Evolutionary conservation across 495 filamentous ascomycete species (phyloP), one percentile per base, ranked within the genome.

Genomic region (Rhizodiscina lignyota): DNA sequence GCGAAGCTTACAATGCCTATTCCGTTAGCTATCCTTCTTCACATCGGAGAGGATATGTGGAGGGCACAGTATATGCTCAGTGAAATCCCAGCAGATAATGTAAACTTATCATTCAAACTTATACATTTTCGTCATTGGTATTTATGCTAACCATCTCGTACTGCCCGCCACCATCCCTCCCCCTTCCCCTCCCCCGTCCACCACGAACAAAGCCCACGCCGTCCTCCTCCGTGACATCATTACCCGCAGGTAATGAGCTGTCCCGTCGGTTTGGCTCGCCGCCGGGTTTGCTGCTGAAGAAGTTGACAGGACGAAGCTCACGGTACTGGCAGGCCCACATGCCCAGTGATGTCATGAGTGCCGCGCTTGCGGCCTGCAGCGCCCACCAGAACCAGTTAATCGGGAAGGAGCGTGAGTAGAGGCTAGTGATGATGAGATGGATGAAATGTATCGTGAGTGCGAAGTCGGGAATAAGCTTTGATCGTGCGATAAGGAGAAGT

Each of bases 391-490:
- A 76, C 33, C 66, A 53, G 44, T 83, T 74, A 4, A 61, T 55
- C 4, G 91, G 91, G 3, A 96, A 44, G 1, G 70, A 62, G 32
- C 67, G 68, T 13, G 85, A 74, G 49, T 93, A 93, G 2, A 91
- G 47, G 5, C 66, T 72, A 2, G 78, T 78, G 42, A 80, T 54
- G 36, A 92, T 40, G n/a, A 94, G 68, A 45, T 94, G 83, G 21
- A 94, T 60, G 56, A 79, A 71, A 60, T 93, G 84, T 18, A 89
- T 68, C 1, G 89, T 92, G 17, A 94, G 65, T 4, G 83, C 76
- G 54, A 99, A 99, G 53, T 99, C 89, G 40, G 79, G 80, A 21
- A 94, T 76, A 23, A 94, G 73, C 50, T 94, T 94, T 18, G 77
- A 84, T 36, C 86, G 81, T 20, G 77, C 76, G 42, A 94, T 72